Evolutionary conservation across 257 asterid species (phyloP), one percentile per base, ranked within the genome.

Genomic region (Gentiana straminea): DNA sequence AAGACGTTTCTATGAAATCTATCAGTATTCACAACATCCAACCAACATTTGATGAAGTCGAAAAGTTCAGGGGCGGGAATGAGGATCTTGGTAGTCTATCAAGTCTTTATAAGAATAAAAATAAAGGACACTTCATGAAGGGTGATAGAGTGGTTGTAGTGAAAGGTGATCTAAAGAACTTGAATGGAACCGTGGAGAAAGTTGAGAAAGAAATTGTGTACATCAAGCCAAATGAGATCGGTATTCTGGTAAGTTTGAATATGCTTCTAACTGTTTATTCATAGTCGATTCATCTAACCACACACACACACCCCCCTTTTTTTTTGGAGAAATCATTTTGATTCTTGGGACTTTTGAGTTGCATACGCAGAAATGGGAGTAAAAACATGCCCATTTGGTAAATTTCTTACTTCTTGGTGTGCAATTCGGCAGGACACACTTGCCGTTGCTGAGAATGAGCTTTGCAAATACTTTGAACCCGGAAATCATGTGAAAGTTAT

Each of bases 401-500:
- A 1, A 5, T 39, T 39, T 39, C 8, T 5, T 8, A 39, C 8
- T 39, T 39, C 8, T 60, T 67, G 15, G 68, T 4, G 35, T 24
- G 15, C 37, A 13, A 15, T 62, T 60, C 49, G 24, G 60, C 74
- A 85, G 97, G 78, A 68, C 74, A 88, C 97, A 59, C 86, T 92
- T 55, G 88, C 93, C 53, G 75, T 92, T 60, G 71, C 75, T 51
- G 94, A 85, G 60, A 85, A 75, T 64, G 97, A 81, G 73, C 90
- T 92, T 12, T 92, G 97, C 81, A 92, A 92, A 72, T 88, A 87
- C 72, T 92, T 92, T 64, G 93, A 92, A 58, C 88, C 83, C 57
- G 99, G 97, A 74, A 85, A 92, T 72, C 97, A 88, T 58, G 95
- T 92, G 15, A 92, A 92, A 72, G 94, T 92, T 68, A 90, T 80